A percentile compares a stretch with the other conserved stretches of the same genome.
phyloP scores from a whole-genome alignment of 306 rosid genomes.

The Phaseolus lunatus region DNA sequence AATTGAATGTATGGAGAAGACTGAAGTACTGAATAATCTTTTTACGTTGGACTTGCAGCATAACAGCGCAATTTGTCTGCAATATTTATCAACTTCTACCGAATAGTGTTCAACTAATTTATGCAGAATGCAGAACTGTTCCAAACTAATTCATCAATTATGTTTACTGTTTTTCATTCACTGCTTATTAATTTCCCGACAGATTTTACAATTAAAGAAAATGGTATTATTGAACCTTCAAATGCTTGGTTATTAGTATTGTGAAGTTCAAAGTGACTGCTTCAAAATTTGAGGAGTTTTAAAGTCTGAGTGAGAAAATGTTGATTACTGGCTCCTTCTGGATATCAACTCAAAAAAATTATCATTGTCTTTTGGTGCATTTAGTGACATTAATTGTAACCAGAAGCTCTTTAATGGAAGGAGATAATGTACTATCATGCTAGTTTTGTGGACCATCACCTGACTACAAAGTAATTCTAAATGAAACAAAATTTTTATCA shows the following conservation, averaged over 20 bases:
- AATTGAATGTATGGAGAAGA: conserved; percentile 15
- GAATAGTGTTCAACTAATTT: conserved; percentile 11
- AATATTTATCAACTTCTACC: not conserved
- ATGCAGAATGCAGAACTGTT: conserved; percentile 23
- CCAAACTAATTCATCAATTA: conserved; percentile 8
- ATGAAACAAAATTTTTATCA: not conserved
- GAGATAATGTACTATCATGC: not conserved
- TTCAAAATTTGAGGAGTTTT: not conserved
- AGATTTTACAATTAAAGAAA: not conserved
- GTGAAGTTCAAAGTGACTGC: no score
- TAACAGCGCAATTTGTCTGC: conserved; percentile 12
- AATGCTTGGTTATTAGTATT: not conserved
- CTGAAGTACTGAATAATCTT: conserved; percentile 5
- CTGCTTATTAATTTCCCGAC: not conserved
- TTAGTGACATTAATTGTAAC: not conserved
- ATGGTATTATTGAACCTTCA: not conserved
- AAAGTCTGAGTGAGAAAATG: not conserved
- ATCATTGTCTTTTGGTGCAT: not conserved
- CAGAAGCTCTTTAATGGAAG: not conserved
- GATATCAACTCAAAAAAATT: not conserved
- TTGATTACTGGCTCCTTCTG: not conserved
- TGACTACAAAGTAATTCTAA: not conserved
- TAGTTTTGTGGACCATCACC: not conserved
- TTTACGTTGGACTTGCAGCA: conserved; percentile 34
- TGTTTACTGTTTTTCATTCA: not conserved